phyloP scores from a whole-genome alignment of 768 basidiomycete genomes.

The Auricularia sp. region DNA sequence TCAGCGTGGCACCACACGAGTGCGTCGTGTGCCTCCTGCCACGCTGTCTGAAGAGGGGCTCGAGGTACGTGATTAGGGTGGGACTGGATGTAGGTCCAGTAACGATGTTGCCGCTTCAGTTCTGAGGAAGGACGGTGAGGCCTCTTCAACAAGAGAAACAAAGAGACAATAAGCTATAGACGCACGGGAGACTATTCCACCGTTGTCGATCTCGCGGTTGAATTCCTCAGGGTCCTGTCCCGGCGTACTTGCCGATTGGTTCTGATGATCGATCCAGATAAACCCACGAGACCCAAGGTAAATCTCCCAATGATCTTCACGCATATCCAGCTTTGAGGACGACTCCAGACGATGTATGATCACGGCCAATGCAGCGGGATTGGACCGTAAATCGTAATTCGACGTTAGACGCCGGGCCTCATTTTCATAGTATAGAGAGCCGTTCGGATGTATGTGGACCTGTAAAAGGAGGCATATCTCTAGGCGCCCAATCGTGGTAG shows the following conservation, averaged over 20 bases:
- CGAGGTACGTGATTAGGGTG: not conserved
- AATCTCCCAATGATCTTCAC: not conserved
- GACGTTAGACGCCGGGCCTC: not conserved
- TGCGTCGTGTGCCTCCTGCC: not conserved
- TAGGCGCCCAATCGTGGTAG: no score
- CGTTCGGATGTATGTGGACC: not conserved
- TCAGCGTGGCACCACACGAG: not conserved
- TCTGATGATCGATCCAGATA: not conserved
- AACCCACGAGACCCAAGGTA: not conserved
- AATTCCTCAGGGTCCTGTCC: not conserved
- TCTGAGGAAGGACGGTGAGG: not conserved
- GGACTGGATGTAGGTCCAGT: not conserved
- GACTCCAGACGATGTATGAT: no score
- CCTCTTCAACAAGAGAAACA: not conserved
- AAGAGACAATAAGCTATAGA: not conserved
- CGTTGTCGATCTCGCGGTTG: not conserved
- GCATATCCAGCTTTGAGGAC: no score
- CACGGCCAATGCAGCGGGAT: no score
- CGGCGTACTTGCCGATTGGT: not conserved
- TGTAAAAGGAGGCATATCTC: not conserved
- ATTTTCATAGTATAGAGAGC: not conserved
- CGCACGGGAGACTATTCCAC: not conserved
- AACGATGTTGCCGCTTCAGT: not conserved
- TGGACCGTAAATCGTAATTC: not conserved
- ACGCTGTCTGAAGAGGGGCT: not conserved